Evolutionary conservation across 2,329 filamentous ascomycete genomes (phyloP).

Genomic region (Claviceps purpurea): DNA sequence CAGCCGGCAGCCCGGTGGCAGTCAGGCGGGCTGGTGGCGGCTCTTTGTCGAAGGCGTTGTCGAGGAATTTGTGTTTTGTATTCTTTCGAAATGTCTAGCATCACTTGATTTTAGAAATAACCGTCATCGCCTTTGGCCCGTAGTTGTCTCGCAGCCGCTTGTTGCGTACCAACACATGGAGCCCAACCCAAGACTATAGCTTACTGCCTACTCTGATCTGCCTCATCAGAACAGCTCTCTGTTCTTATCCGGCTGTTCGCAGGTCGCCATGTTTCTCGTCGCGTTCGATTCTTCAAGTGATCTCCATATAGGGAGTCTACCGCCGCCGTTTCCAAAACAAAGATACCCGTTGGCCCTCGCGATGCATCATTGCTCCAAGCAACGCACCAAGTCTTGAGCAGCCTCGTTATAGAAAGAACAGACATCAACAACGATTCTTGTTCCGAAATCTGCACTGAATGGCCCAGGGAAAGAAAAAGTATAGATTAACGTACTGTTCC

Average conservation of each 20-base stretch:
- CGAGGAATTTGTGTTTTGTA: background rate
- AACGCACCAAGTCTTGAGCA: background rate
- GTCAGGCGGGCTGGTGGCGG: background rate
- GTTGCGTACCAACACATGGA: background rate
- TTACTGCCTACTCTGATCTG: background rate
- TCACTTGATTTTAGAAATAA: background rate
- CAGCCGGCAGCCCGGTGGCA: slow-evolving; percentile 3
- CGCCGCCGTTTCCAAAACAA: background rate
- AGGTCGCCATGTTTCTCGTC: background rate
- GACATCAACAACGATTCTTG: background rate
- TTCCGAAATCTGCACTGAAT: background rate
- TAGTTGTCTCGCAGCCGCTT: background rate
- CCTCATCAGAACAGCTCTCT: background rate
- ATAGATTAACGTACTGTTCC: background rate
- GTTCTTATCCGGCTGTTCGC: background rate
- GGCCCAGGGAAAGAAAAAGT: background rate
- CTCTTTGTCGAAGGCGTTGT: background rate
- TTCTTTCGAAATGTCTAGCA: background rate
- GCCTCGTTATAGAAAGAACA: background rate
- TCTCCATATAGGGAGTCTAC: background rate
- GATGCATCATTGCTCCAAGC: background rate
- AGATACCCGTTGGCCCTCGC: background rate
- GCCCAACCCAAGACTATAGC: background rate
- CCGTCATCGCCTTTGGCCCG: background rate
- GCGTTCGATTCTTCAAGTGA: background rate